Evolutionary conservation across 2,329 filamentous ascomycete genomes (phyloP), one percentile per base, ranked within the genome.

Genomic region (Fusarium praegraminearum): DNA sequence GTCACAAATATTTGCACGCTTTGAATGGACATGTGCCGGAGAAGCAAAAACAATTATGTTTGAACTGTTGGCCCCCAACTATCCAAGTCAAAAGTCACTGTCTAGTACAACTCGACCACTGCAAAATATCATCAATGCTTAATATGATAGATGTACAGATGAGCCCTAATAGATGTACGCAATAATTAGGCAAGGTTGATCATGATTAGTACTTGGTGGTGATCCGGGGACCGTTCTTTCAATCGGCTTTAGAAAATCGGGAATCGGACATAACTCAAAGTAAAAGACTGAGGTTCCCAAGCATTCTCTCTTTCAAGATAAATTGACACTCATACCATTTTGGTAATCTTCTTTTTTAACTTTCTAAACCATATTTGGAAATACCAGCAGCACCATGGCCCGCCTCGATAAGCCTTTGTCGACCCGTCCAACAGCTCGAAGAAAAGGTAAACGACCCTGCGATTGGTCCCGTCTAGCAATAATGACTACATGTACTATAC

Each of bases 341-440:
- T 20, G 4, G 20, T 49, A 8, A 33, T 13, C 28, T 24, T 20
- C 1, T 24, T 1, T 0, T 16, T n/a, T 12, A 4, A 16, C 5
- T 11, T 52, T 15, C 18, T 40, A 46, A 20, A 28, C 49, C 32
- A 5, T 2, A 30, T 67, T 7, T n/a, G 55, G 65, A 6, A 67
- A 65, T 24, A 59, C 44, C 45, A 9, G 12, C 22, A 57, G 58
- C 43, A 67, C 45, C 20, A 72, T 72, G 69, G 5, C 53, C 7
- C 54, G 38, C 4, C 10, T 38, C n/a, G 36, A 51, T n/a, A 30
- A 40, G 13, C 45, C 44, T 24, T 7, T 26, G 4, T 44, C 44
- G 7, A 72, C 38, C 3, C 59, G 67, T 9, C 45, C 71, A 7
- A 73, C 71, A 2, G 71, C 71, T 7, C 56, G 71, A 11, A 67